A percentile compares a stretch with the other conserved stretches of the same genome.
Conservation (phyloP, 345 rosid species). For the Citrus trifoliata region DNA sequence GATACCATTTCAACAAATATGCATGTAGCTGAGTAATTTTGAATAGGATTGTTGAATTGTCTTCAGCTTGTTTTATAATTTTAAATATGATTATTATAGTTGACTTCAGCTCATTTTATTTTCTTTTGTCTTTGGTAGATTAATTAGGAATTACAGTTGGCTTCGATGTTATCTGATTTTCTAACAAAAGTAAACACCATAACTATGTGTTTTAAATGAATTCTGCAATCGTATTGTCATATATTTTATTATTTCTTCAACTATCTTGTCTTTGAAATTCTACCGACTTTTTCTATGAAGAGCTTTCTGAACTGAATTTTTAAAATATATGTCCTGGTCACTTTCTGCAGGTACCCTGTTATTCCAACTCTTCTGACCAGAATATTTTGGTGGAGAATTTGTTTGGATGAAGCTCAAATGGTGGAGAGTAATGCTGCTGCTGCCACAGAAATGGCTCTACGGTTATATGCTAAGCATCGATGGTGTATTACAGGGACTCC, state of each 20-base stretch:
- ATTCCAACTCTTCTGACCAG: slow-evolving; percentile 85
- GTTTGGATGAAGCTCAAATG: slow-evolving; percentile 99
- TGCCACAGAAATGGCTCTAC: slow-evolving; percentile 94
- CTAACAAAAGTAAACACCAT: neutral
- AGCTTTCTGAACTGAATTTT: neutral
- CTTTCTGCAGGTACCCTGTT: slow-evolving; percentile 80
- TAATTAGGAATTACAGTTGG: neutral
- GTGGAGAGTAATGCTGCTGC: slow-evolving; percentile 94
- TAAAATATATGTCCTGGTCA: slow-evolving; percentile 17
- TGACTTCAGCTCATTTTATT: neutral
- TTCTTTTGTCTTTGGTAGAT: neutral
- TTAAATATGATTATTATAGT: neutral
- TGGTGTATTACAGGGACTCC: slow-evolving; percentile 99
- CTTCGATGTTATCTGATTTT: neutral
- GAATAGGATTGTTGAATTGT: neutral
- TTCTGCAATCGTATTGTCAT: neutral
- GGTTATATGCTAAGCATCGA: slow-evolving; percentile 69
- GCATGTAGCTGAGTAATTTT: too few relatives aligned
- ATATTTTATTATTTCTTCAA: neutral
- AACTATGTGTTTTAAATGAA: neutral
- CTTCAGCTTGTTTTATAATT: neutral
- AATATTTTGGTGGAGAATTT: slow-evolving; percentile 96
- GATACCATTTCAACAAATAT: too few relatives aligned
- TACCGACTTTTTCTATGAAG: neutral
- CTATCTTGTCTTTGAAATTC: neutral